phyloP scores from a whole-genome alignment of 495 filamentous ascomycete genomes.

The Neurospora terricola region DNA sequence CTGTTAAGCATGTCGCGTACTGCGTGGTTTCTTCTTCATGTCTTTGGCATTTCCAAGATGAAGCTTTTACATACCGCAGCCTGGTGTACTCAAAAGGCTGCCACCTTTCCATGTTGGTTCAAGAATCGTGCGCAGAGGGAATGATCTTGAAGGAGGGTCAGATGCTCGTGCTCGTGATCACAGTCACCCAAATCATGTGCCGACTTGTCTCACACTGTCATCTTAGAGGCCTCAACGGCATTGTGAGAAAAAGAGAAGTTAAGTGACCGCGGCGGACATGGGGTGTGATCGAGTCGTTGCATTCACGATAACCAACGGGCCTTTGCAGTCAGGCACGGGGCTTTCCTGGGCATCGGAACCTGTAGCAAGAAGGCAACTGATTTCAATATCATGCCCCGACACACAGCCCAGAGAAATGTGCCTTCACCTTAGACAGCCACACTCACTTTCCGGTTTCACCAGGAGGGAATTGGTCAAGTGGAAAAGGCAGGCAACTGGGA shows the following conservation, averaged over 20 bases:
- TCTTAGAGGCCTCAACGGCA: not conserved
- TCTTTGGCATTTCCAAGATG: no score
- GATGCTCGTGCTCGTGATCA: not conserved
- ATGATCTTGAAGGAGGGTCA: not conserved
- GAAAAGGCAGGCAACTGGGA: not conserved
- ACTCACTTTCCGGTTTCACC: not conserved
- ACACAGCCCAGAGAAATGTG: not conserved
- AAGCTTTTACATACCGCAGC: no score
- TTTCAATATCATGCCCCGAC: not conserved
- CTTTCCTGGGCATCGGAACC: not conserved
- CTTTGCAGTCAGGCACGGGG: not conserved
- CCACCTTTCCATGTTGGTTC: not conserved
- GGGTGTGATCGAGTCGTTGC: not conserved
- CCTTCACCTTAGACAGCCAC: not conserved
- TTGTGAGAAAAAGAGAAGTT: slow-evolving; percentile 1
- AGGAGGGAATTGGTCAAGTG: not conserved
- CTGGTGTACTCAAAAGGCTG: not conserved
- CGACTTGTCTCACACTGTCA: slow-evolving; percentile 11
- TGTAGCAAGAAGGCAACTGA: not conserved
- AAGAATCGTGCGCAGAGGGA: not conserved
- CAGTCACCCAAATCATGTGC: slow-evolving; percentile 13
- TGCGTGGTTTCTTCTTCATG: not conserved
- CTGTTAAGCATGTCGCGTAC: not conserved
- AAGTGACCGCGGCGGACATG: not conserved
- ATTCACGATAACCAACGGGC: not conserved